These are phyloP conservation scores for Rutstroemia sydowiana DNA, from an alignment of 2,329 filamentous ascomycete species.

Conservation along the genomic window DNA sequence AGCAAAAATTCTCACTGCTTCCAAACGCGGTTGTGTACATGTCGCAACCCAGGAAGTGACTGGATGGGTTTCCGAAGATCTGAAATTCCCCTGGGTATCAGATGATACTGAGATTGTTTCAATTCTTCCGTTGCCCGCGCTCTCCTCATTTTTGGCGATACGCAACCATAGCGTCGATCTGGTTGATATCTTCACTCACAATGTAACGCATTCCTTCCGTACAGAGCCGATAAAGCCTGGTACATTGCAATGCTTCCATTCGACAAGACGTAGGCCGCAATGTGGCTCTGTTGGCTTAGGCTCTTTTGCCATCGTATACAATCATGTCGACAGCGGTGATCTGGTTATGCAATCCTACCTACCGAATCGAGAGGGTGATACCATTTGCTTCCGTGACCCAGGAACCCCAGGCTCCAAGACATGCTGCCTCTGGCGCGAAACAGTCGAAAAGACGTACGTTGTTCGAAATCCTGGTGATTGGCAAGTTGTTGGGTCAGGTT, in stretches of 20 bases:
- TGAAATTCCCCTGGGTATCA: slow-evolving; percentile 32
- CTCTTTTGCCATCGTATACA: slow-evolving; percentile 59
- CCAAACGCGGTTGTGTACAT: slow-evolving; percentile 44
- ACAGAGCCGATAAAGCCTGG: slow-evolving; percentile 51
- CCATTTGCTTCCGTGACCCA: slow-evolving; percentile 49
- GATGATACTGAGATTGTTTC: slow-evolving; percentile 43
- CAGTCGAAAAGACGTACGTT: slow-evolving; percentile 43
- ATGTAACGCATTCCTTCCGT: slow-evolving; percentile 53
- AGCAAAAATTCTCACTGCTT: slow-evolving; percentile 40
- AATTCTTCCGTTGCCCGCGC: slow-evolving; percentile 49
- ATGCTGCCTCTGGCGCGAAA: slow-evolving; percentile 45
- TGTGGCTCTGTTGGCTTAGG: slow-evolving; percentile 50
- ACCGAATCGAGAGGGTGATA: slow-evolving; percentile 44
- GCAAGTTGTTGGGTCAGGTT: slow-evolving; percentile 53
- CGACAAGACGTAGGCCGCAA: slow-evolving; percentile 42
- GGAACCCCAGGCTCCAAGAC: slow-evolving; percentile 34
- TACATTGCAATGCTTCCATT: slow-evolving; percentile 54
- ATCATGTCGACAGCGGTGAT: slow-evolving; percentile 49
- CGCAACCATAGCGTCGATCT: slow-evolving; percentile 49
- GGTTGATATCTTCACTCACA: slow-evolving; percentile 50
- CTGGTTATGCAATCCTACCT: slow-evolving; percentile 59
- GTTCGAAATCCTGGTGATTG: slow-evolving; percentile 59
- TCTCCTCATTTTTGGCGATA: slow-evolving; percentile 55
- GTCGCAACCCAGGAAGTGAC: slow-evolving; percentile 36
- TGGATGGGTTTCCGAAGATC: slow-evolving; percentile 44